phyloP scores from a whole-genome alignment of 2,329 filamentous ascomycete species.

The Emergomyces orientalis region DNA sequence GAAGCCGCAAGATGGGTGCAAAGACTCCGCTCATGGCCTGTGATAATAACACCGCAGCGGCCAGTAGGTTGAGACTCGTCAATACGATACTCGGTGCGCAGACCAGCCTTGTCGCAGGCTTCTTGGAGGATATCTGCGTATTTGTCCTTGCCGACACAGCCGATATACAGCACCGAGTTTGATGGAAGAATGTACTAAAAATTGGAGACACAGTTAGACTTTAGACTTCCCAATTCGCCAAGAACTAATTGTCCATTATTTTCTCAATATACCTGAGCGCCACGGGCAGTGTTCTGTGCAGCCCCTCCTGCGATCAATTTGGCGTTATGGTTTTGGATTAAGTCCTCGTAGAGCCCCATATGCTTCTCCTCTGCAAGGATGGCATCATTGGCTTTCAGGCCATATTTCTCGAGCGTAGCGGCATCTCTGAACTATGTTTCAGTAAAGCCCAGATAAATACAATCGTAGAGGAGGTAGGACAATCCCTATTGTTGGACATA shows the following conservation, averaged over 20 bases:
- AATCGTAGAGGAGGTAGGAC: not conserved
- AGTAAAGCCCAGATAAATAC: constrained; percentile 17
- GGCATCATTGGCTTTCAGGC: constrained; percentile 89
- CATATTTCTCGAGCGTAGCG: constrained; percentile 82
- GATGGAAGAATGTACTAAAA: constrained; percentile 73
- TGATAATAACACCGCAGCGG: constrained; percentile 93
- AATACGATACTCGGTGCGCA: constrained; percentile 90
- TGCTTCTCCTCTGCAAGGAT: constrained; percentile 94
- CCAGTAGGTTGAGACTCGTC: constrained; percentile 78
- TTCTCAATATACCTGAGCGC: constrained; percentile 57
- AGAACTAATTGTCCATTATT: not conserved
- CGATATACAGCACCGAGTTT: constrained; percentile 86
- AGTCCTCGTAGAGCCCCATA: constrained; percentile 80
- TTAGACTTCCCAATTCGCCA: not conserved
- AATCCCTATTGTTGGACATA: constrained; percentile 30
- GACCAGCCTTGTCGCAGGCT: constrained; percentile 76
- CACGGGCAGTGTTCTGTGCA: constrained; percentile 93
- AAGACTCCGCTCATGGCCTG: constrained; percentile 88
- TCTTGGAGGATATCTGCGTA: constrained; percentile 82
- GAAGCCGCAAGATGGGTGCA: constrained; percentile 92
- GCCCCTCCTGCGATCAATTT: constrained; percentile 94
- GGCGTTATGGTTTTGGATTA: constrained; percentile 82
- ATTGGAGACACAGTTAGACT: not conserved
- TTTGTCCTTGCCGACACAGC: constrained; percentile 91
- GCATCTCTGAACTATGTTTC: constrained; percentile 53